Evolutionary conservation across 345 rosid species (phyloP).

Genomic region (Ceriops tagal): DNA sequence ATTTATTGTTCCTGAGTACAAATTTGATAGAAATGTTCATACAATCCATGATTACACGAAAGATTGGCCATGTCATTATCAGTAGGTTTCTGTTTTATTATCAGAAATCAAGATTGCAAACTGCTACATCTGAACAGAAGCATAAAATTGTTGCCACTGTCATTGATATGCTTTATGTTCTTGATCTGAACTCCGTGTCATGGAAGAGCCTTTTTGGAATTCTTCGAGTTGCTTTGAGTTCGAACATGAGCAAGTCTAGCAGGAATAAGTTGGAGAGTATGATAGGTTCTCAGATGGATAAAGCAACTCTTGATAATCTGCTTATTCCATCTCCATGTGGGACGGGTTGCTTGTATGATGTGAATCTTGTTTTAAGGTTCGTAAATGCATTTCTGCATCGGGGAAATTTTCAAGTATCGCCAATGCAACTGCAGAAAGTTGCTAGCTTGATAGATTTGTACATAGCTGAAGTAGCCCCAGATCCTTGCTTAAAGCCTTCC

Average conservation of each 20-base stretch:
- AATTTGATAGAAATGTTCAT: conserved; percentile 39
- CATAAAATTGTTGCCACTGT: conserved; percentile 44
- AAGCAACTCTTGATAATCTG: conserved; percentile 73
- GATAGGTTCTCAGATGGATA: conserved; percentile 76
- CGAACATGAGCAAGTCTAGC: conserved; percentile 43
- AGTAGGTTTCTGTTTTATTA: conserved; percentile 71
- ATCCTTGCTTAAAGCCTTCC: conserved; percentile 64
- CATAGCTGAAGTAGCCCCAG: conserved; percentile 88
- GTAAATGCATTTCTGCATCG: conserved; percentile 51
- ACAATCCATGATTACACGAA: conserved; percentile 51
- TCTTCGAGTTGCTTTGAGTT: conserved; percentile 49
- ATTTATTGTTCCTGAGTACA: conserved; percentile 46
- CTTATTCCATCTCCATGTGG: conserved; percentile 70
- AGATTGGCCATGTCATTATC: conserved; percentile 50
- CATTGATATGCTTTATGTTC: conserved; percentile 46
- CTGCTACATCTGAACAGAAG: conserved; percentile 45
- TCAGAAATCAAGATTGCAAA: conserved; percentile 60
- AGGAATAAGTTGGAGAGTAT: conserved; percentile 65
- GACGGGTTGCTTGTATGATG: conserved; percentile 51
- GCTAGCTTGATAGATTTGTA: conserved; percentile 70
- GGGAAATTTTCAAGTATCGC: conserved; percentile 28
- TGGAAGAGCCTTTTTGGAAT: conserved; percentile 76
- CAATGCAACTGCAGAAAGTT: conserved; percentile 48
- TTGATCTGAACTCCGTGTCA: conserved; percentile 52
- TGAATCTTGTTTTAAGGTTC: conserved; percentile 65